Base-by-base conservation (phyloP, 768 basidiomycete genomes). In the Candolleomyces eurysporus region DNA sequence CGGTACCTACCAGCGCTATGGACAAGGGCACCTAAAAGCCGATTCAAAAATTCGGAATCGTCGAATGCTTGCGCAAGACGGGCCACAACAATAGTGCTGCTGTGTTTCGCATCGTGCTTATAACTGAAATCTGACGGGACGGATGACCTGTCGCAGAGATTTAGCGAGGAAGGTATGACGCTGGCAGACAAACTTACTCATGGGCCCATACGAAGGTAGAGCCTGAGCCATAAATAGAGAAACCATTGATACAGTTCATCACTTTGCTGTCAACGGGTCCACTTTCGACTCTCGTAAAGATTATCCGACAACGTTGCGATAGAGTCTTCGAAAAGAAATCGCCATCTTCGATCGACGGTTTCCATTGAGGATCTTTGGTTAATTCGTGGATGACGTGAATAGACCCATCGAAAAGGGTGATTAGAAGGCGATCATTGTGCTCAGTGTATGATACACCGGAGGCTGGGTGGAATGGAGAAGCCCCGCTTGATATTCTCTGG, bases 71-170 rank as follows among this genome's bases (percentile, higher is more conserved):
- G 67, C 83, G 84, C 85, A 58, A 90, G 66, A 53, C 78, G 77
- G 9, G 87, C 79, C n/a, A 85, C 79, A 30, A 90, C 72, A 21
- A 91, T 74, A 46, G 75, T 78, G 57, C 76, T 81, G 54, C 71
- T 79, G 51, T 84, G 85, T 68, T 84, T 83, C 5, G 91, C 87
- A 68, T 92, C 89, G 65, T 90, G 86, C 63, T 89, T 91, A 76
- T 92, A 92, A 71, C 87, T 90, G 68, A 92, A 91, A 72, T 92
- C 90, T 0, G 83, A 81, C 0, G 89, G 89, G 50, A 83, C 79
- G 43, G 78, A 73, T 14, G 80, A 78, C 69, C 91, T 91, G 70
- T 13, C 3, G 22, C 10, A 42, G 31, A 22, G 1, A 45, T 3
- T 46, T 50, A 64, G 42, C 39, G 30, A 40, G 1, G 13, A 10